A percentile compares a stretch with the other conserved stretches of the same genome.
Conservation (phyloP, 306 rosid genomes). For the Cotoneaster glaucophyllus region DNA sequence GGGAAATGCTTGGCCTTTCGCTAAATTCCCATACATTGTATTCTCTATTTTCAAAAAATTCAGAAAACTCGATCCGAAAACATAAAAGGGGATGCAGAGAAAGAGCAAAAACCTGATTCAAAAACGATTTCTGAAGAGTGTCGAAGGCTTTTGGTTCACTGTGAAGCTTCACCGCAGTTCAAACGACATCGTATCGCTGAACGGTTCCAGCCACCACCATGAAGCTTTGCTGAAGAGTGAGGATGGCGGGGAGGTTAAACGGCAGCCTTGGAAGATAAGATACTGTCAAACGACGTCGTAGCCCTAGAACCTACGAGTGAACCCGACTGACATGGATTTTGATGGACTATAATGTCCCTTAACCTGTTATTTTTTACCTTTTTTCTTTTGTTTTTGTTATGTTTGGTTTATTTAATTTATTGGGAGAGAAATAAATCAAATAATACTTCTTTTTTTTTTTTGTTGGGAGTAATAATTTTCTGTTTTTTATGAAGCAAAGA, state of each 20-base stretch:
- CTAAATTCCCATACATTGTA: slow-evolving; percentile 48
- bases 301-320: not conserved
- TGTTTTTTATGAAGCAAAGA: too few relatives aligned
- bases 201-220: not conserved
- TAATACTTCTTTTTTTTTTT: too few relatives aligned
- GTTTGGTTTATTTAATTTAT: too few relatives aligned
- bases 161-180: slow-evolving; percentile 32
- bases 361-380: too few relatives aligned
- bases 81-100: not conserved
- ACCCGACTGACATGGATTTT: not conserved
- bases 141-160: not conserved
- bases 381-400: too few relatives aligned
- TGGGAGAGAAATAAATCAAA: too few relatives aligned
- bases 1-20: slow-evolving; percentile 55
- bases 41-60: not conserved
- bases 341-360: not conserved
- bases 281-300: not conserved
- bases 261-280: not conserved
- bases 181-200: not conserved
- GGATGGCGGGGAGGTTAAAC: not conserved
- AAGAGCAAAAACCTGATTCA: not conserved
- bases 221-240: not conserved
- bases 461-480: too few relatives aligned
- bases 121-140: not conserved
- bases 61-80: not conserved